A percentile compares a stretch with the other conserved stretches of the same genome.
phyloP scores from a whole-genome alignment of 495 filamentous ascomycete species.

The Neurospora sp. region DNA sequence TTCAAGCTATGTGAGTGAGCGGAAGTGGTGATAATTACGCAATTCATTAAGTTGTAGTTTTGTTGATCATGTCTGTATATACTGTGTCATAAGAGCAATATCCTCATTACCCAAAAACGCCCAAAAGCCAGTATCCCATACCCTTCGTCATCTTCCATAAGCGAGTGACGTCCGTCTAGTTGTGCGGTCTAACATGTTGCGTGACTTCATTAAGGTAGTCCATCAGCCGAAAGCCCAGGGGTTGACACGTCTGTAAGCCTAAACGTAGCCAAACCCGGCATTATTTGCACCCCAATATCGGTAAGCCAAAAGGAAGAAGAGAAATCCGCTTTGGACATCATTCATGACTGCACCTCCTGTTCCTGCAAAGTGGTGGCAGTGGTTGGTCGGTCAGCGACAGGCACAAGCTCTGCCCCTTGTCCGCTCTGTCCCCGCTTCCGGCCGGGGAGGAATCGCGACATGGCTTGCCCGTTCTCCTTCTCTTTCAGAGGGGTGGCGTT shows the following conservation, averaged over 20 bases:
- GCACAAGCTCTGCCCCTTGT: slow-evolving; percentile 59
- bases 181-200: not conserved
- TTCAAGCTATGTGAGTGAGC: not conserved
- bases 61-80: not conserved
- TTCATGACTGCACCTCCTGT: slow-evolving; percentile 28
- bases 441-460: slow-evolving; percentile 58
- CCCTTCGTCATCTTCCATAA: not conserved
- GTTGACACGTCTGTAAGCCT: not conserved
- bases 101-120: not conserved
- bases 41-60: not conserved
- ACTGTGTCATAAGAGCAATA: not conserved
- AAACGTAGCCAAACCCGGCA: not conserved
- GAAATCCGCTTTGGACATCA: not conserved
- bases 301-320: not conserved
- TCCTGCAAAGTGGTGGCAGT: slow-evolving; percentile 19
- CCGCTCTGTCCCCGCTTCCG: slow-evolving; percentile 68
- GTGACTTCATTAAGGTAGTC: not conserved
- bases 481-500: slow-evolving; percentile 25
- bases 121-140: not conserved
- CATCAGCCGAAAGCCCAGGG: not conserved
- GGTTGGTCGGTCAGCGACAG: slow-evolving; percentile 20
- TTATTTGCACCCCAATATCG: not conserved
- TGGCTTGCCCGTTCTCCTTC: slow-evolving; percentile 23
- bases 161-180: not conserved
- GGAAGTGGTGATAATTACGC: not conserved